Evolutionary conservation across 2,329 filamentous ascomycete species (phyloP).

Genomic region (Alternaria brassicicola): DNA sequence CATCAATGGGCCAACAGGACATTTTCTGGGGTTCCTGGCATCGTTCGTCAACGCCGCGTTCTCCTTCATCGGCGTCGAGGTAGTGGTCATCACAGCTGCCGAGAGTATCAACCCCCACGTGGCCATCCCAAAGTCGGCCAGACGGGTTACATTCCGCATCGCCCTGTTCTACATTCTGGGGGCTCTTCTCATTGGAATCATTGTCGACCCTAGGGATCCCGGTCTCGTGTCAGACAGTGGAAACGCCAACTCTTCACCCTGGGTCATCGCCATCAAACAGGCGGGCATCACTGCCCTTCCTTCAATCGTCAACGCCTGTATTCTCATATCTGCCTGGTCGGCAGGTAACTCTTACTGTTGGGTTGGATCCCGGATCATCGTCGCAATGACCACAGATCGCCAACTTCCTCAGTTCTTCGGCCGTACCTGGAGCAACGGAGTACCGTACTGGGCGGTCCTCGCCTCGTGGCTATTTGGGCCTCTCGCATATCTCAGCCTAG

Average conservation of each 20-base stretch:
- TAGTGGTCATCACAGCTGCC: constrained; percentile 67
- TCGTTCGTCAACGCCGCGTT: constrained; percentile 56
- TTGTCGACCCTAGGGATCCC: constrained; percentile 58
- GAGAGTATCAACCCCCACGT: constrained; percentile 68
- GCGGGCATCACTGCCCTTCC: constrained; percentile 51
- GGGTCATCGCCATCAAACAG: constrained; percentile 58
- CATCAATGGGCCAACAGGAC: constrained; percentile 52
- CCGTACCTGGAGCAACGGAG: constrained; percentile 61
- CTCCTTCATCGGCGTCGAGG: constrained; percentile 55
- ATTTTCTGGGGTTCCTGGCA: constrained; percentile 64
- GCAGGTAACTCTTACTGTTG: constrained; percentile 37
- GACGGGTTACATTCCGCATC: constrained; percentile 55
- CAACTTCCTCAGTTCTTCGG: constrained; percentile 33
- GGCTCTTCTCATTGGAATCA: constrained; percentile 62
- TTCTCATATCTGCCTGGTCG: constrained; percentile 35
- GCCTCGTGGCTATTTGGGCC: constrained; percentile 60
- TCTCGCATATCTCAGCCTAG: constrained; percentile 76
- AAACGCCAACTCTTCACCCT: constrained; percentile 55
- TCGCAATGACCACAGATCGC: constrained; percentile 31
- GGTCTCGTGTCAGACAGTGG: constrained; percentile 39
- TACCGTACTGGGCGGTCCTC: constrained; percentile 71
- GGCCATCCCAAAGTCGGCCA: constrained; percentile 66
- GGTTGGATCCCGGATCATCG: constrained; percentile 31
- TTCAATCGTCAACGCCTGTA: constrained; percentile 34
- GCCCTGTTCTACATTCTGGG: constrained; percentile 53